Conservation (phyloP, 1,284 basidiomycete species). For the Ceratobasidium sp. region DNA sequence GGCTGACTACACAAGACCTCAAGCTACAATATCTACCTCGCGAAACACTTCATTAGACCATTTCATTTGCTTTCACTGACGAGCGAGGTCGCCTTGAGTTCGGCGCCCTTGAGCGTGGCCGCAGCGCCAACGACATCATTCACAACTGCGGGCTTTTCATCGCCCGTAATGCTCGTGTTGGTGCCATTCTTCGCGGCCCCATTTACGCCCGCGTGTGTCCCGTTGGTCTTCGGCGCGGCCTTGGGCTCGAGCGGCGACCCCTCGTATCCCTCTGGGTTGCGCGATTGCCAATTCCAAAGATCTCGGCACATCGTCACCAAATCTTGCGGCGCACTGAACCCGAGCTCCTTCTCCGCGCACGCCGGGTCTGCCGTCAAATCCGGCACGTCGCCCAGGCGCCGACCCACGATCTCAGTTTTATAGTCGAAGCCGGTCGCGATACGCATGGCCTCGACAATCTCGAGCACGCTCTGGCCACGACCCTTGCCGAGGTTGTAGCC, state of each 20-base stretch:
- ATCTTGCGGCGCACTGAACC: constrained; percentile 87
- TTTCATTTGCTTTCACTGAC: constrained; percentile 32
- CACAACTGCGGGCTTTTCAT: constrained; percentile 14
- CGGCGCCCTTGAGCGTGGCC: constrained; percentile 30
- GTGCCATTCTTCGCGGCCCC: constrained; percentile 4
- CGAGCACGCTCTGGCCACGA: constrained; percentile 90
- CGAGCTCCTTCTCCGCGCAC: constrained; percentile 93
- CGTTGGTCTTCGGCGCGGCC: constrained; percentile 18
- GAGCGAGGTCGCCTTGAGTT: constrained; percentile 27
- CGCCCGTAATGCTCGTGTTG: not conserved
- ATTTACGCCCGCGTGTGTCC: constrained; percentile 30
- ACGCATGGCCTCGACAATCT: constrained; percentile 96
- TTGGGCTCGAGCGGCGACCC: constrained; percentile 14
- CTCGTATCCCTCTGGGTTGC: constrained; percentile 82
- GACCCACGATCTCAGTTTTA: constrained; percentile 89
- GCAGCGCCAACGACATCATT: constrained; percentile 19
- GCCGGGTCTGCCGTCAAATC: constrained; percentile 95
- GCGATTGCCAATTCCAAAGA: constrained; percentile 93
- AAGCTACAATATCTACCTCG: constrained; percentile 27
- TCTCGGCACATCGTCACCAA: constrained; percentile 93
- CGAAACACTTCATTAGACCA: not conserved
- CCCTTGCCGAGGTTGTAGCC: constrained; percentile 96
- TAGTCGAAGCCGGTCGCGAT: constrained; percentile 91
- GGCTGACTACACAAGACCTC: constrained; percentile 7
- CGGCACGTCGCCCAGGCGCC: constrained; percentile 96